Percentiles rank a stretch among this genome's conserved stretches.
Conservation (phyloP, 169 alveolate species). For the Cryptosporidium parvum region DNA sequence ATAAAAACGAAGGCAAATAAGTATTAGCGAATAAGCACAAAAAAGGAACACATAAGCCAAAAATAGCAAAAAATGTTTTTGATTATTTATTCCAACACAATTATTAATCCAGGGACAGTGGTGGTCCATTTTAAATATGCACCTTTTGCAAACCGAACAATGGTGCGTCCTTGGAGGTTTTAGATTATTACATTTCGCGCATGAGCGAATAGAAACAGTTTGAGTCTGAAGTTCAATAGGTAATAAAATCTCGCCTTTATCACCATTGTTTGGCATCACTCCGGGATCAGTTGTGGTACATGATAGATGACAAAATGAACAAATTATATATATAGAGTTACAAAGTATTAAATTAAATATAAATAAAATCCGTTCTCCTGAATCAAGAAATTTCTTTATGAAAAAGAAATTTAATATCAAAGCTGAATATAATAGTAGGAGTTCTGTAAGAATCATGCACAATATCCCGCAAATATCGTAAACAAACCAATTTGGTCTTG, state of each 20-base stretch:
- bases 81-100: constrained; percentile 91
- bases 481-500: constrained; percentile 59
- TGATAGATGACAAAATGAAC: constrained; percentile 36
- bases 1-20: constrained; percentile 51
- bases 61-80: constrained; percentile 83
- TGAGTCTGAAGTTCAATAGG: constrained; percentile 73
- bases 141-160: constrained; percentile 89
- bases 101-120: constrained; percentile 97
- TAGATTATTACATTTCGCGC: constrained; percentile 79
- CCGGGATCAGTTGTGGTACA: constrained; percentile 68
- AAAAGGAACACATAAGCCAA: constrained; percentile 77
- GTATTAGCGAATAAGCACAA: constrained; percentile 29
- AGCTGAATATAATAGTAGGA: constrained; percentile 54
- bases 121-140: constrained; percentile 91
- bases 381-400: constrained; percentile 11
- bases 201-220: constrained; percentile 65
- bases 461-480: constrained; percentile 53
- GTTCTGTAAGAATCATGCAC: constrained; percentile 52
- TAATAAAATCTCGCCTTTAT: constrained; percentile 47
- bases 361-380: constrained; percentile 16
- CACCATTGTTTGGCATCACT: constrained; percentile 42
- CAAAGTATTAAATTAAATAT: constrained; percentile 17
- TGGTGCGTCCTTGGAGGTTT: constrained; percentile 92
- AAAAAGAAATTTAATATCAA: constrained; percentile 35
- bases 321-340: constrained; percentile 31